These are phyloP conservation scores for Cotoneaster glaucophyllus DNA, from an alignment of 306 rosid species.

Conservation along the genomic window DNA sequence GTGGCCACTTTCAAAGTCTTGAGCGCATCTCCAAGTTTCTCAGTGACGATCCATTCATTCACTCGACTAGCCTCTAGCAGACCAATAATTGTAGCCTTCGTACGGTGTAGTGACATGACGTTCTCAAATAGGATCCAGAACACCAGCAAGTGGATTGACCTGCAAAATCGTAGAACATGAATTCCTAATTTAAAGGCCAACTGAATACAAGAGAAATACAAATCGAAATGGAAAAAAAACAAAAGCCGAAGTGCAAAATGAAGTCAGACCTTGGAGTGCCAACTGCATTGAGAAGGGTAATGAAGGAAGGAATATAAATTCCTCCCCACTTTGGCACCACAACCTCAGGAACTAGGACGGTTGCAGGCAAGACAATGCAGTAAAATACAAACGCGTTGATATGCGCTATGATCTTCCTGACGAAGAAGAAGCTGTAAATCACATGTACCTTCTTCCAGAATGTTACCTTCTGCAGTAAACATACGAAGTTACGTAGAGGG, in stretches of 20 bases:
- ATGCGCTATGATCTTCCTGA: conserved; percentile 76
- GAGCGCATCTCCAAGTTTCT: conserved; percentile 73
- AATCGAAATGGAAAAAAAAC: background rate
- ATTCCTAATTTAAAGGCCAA: background rate
- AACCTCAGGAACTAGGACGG: conserved; percentile 83
- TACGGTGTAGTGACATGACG: conserved; percentile 78
- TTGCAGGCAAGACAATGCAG: conserved; percentile 71
- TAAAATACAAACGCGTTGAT: conserved; percentile 67
- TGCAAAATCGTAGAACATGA: conserved; percentile 12
- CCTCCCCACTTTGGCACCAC: conserved; percentile 75
- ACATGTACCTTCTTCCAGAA: conserved; percentile 74
- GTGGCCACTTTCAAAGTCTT: conserved; percentile 32
- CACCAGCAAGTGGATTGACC: conserved; percentile 64
- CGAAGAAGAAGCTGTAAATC: conserved; percentile 86
- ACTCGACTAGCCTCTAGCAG: conserved; percentile 59
- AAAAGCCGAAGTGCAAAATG: background rate
- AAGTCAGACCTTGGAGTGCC: conserved; percentile 67
- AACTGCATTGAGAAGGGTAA: conserved; percentile 71
- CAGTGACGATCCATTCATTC: conserved; percentile 90
- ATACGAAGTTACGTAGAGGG: background rate
- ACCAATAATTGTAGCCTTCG: conserved; percentile 83
- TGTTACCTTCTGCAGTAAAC: conserved; percentile 60
- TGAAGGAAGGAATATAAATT: conserved; percentile 70
- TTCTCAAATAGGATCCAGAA: conserved; percentile 91
- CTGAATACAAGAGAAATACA: background rate